Evolutionary conservation across 2,329 filamentous ascomycete genomes (phyloP).

Genomic region (Fusarium annulatum): DNA sequence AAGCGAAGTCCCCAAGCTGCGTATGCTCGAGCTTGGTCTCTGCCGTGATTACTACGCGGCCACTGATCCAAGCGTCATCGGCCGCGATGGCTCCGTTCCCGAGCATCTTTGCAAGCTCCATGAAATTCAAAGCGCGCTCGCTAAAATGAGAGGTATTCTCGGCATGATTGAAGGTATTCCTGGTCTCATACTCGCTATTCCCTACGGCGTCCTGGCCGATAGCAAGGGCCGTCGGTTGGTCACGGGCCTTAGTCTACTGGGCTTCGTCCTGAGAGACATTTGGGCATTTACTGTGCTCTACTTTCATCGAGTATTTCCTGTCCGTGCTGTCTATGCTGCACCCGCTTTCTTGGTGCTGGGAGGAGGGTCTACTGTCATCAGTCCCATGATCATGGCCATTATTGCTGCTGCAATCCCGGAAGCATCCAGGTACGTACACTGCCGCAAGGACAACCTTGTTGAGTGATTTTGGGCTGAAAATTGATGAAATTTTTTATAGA

Average conservation of each 20-base stretch:
- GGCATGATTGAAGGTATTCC: constrained; percentile 2
- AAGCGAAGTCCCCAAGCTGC: not conserved
- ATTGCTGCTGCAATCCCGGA: not conserved
- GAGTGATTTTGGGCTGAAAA: too few relatives aligned
- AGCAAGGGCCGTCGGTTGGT: not conserved
- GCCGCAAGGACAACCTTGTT: rapidly evolving
- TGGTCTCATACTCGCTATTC: not conserved
- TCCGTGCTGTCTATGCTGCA: not conserved
- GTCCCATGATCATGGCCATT: constrained; percentile 5
- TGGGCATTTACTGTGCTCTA: not conserved
- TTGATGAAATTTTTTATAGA: not conserved
- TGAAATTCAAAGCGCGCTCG: not conserved
- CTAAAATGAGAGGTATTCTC: not conserved
- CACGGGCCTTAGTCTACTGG: not conserved
- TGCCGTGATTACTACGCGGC: not conserved
- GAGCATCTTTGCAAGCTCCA: not conserved
- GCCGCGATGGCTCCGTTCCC: not conserved
- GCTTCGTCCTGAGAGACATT: not conserved
- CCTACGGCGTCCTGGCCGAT: not conserved
- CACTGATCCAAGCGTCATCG: not conserved
- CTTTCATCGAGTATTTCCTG: not conserved
- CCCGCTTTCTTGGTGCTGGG: not conserved
- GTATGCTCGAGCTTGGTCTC: not conserved
- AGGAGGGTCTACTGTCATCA: not conserved
- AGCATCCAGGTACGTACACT: not conserved